Evolutionary conservation across 495 filamentous ascomycete species (phyloP).

Genomic region (Paragyromitra xinjiangensis): DNA sequence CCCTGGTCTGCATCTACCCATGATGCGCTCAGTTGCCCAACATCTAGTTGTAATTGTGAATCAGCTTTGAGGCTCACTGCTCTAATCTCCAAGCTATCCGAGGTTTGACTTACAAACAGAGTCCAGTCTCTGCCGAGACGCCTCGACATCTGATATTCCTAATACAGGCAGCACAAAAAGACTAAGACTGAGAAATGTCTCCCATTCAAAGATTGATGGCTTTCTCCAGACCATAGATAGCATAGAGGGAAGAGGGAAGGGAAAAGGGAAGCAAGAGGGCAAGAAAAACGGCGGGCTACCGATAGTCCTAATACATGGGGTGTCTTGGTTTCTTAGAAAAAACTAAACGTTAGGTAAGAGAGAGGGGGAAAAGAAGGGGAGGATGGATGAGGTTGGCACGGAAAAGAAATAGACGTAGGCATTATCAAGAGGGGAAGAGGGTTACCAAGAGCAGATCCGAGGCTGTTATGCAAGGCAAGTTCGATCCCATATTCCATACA

Average conservation of each 20-base stretch:
- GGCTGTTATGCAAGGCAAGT: slow-evolving; percentile 21
- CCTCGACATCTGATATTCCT: slow-evolving; percentile 34
- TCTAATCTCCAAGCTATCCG: not conserved
- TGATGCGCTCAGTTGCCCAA: slow-evolving; percentile 42
- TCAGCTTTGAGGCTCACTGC: not conserved
- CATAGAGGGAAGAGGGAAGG: not conserved
- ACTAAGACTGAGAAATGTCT: slow-evolving; percentile 17
- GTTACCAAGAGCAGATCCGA: slow-evolving; percentile 3
- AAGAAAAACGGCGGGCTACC: not conserved
- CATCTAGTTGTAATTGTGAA: slow-evolving; percentile 19
- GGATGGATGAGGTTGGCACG: not conserved
- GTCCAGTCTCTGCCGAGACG: slow-evolving; percentile 23
- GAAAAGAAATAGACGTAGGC: not conserved
- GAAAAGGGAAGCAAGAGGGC: not conserved
- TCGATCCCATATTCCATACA: slow-evolving; percentile 8
- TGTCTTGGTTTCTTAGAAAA: slow-evolving; percentile 4
- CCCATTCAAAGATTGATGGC: slow-evolving; percentile 20
- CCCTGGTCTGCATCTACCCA: slow-evolving; percentile 28
- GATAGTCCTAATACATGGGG: slow-evolving; percentile 7
- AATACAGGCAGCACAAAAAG: slow-evolving; percentile 25
- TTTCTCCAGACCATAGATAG: slow-evolving; percentile 22
- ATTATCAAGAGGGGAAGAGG: slow-evolving; percentile 28
- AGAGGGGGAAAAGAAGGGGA: slow-evolving; percentile 2
- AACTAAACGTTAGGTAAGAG: not conserved
- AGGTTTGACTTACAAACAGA: slow-evolving; percentile 43